phyloP scores from a whole-genome alignment of 495 filamentous ascomycete species.

The Tuber brumale region DNA sequence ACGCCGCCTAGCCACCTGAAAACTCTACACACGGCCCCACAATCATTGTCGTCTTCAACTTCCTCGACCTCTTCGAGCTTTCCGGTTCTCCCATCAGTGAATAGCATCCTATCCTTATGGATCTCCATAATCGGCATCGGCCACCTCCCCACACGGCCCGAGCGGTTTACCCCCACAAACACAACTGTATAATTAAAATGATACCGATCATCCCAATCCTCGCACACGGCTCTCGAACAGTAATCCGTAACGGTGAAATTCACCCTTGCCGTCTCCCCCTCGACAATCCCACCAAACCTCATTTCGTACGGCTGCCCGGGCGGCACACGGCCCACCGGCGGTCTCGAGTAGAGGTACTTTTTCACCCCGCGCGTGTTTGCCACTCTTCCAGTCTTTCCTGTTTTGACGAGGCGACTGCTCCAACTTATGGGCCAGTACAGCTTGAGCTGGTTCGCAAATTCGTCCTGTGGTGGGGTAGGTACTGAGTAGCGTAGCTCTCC shows the following conservation, averaged over 20 bases:
- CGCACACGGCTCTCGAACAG: not conserved
- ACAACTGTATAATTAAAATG: conserved; percentile 1
- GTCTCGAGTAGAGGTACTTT: conserved; percentile 5
- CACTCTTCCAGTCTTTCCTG: not conserved
- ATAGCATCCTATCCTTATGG: not conserved
- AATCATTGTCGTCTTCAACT: not conserved
- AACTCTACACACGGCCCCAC: not conserved
- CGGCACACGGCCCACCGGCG: not conserved
- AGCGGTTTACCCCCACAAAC: not conserved
- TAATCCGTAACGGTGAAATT: conserved; percentile 2
- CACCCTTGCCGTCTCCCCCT: not conserved
- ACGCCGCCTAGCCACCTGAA: not conserved
- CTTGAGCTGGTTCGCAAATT: not conserved
- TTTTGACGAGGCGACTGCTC: not conserved
- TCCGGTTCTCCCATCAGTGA: not conserved
- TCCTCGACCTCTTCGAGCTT: not conserved
- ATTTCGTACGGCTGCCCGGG: not conserved
- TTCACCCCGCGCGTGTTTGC: not conserved
- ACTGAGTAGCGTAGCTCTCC: not conserved
- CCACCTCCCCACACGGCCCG: not conserved
- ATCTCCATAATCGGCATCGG: not conserved
- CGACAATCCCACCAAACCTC: not conserved
- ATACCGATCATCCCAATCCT: conserved; percentile 1
- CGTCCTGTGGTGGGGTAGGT: not conserved
- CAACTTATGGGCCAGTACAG: not conserved